Evolutionary conservation across 2,329 filamentous ascomycete genomes (phyloP), one percentile per base, ranked within the genome.

Genomic region (Epichloe bromicola): DNA sequence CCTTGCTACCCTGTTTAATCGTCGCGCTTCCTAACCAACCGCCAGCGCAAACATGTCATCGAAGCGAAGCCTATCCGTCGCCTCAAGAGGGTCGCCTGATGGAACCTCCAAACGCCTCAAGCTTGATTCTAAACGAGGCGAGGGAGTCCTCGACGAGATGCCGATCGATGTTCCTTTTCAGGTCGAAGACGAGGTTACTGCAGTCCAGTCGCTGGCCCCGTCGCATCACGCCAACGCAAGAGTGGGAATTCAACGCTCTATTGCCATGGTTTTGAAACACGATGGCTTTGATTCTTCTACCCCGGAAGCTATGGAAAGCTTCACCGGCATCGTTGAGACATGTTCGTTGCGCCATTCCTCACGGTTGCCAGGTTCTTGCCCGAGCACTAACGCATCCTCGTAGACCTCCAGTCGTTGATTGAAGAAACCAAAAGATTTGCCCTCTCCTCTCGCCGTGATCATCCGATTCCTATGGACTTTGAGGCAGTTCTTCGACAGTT

Each of bases 261-360:
- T 83, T 51, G 74, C 72, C 0, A 61, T 82, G 51, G 72, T 73
- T 3, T 62, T 83, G 30, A 65, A 75, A 41, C 74, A 81, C 54
- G 74, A 82, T 38, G 80, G 80, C 30, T 84, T 83, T 57, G 69
- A 74, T 33, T 67, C 70, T 26, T 74, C 79, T 14, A 73, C 69
- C 1, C 69, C 71, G 7, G 75, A 80, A 49, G 79, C 80, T 2
- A 63, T 84, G 57, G 79, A 83, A 61, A 74, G 74, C 56, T 77
- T 83, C 42, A 72, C 76, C 4, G 63, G 67, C 19, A 67, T 74
- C 56, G 74, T 76, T 1, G 80, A 83, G 58, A 70, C 71, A 4
- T 84, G 80, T 83, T 62, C 54, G 78, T 61, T 26, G 14, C 46
- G 23, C 10, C 20, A 7, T 20, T 26, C 2, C 10, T 42, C n/a